Percentiles rank a stretch among this genome's conserved stretches.
Evolutionary conservation across 208 protist species (phyloP).

Genomic region (Leishmania guyanensis): DNA sequence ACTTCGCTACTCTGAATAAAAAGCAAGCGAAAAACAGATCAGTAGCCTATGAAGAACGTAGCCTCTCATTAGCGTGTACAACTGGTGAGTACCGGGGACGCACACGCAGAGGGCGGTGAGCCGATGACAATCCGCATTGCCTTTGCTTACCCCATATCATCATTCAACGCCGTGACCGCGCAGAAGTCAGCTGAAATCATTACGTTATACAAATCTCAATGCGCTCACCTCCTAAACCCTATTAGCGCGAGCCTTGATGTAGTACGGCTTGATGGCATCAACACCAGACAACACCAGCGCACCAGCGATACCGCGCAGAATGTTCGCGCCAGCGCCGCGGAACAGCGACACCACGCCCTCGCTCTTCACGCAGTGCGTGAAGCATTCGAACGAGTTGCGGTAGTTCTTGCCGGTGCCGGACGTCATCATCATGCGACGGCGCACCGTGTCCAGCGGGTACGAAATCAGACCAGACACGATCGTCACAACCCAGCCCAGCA

Average conservation of each 20-base stretch:
- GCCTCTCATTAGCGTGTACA: not conserved
- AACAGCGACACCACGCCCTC: conserved; percentile 62
- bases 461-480: conserved; percentile 73
- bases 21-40: not conserved
- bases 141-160: not conserved
- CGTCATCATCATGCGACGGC: conserved; percentile 97
- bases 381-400: conserved; percentile 75
- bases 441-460: conserved; percentile 98
- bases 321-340: conserved; percentile 74
- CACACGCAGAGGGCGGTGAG: not conserved
- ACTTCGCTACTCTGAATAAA: not conserved
- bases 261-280: conserved; percentile 86
- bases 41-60: not conserved
- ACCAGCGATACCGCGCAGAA: conserved; percentile 80
- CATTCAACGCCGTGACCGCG: not conserved
- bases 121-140: not conserved
- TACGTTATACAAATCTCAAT: conserved; percentile 6
- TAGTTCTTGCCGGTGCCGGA: conserved; percentile 72
- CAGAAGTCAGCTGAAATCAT: not conserved
- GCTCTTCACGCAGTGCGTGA: conserved; percentile 58
- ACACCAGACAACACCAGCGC: conserved; percentile 79
- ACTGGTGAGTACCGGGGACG: not conserved
- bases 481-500: conserved; percentile 74
- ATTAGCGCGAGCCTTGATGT: conserved; percentile 55
- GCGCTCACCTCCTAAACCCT: conserved; percentile 23